phyloP scores from a whole-genome alignment of 352 stramenopile genomes.

The Pythium chondricola region DNA sequence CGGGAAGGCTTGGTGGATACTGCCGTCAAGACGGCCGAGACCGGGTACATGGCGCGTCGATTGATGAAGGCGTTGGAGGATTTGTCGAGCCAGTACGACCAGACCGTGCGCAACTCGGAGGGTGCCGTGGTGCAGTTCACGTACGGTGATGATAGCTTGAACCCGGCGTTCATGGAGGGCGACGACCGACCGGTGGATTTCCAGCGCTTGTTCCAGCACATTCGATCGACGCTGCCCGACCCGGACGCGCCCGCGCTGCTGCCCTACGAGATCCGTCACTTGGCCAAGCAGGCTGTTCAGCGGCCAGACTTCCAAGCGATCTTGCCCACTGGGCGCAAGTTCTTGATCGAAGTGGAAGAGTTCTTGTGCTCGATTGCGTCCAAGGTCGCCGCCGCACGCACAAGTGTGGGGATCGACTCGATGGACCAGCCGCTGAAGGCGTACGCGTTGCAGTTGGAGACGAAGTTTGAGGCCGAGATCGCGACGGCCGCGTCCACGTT shows the following conservation, averaged over 20 bases:
- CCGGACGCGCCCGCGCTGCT: constrained; percentile 60
- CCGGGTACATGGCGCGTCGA: constrained; percentile 98
- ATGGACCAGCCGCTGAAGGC: constrained; percentile 60
- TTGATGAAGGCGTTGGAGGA: constrained; percentile 99
- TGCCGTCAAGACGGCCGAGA: constrained; percentile 99
- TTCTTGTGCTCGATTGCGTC: constrained; percentile 67
- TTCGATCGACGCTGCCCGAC: constrained; percentile 79
- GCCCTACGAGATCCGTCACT: constrained; percentile 74
- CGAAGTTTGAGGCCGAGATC: constrained; percentile 57
- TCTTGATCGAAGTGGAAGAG: constrained; percentile 85
- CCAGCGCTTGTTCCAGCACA: constrained; percentile 87
- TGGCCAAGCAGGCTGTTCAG: constrained; percentile 84
- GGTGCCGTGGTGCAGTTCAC: constrained; percentile 97
- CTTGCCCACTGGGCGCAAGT: constrained; percentile 84
- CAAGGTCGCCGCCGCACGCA: constrained; percentile 52
- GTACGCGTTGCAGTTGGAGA: constrained; percentile 63
- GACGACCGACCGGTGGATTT: constrained; percentile 96
- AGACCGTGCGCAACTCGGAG: constrained; percentile 87
- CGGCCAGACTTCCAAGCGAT: constrained; percentile 75
- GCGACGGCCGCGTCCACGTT: constrained; percentile 8
- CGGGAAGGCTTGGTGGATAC: constrained; percentile 99
- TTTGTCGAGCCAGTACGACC: constrained; percentile 93
- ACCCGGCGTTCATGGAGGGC: constrained; percentile 95
- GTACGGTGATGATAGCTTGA: constrained; percentile 99
- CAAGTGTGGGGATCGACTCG: constrained; percentile 46